These are phyloP conservation scores for Pseudogymnoascus sp. DNA, from an alignment of 2,329 filamentous ascomycete species.

Conservation along the genomic window DNA sequence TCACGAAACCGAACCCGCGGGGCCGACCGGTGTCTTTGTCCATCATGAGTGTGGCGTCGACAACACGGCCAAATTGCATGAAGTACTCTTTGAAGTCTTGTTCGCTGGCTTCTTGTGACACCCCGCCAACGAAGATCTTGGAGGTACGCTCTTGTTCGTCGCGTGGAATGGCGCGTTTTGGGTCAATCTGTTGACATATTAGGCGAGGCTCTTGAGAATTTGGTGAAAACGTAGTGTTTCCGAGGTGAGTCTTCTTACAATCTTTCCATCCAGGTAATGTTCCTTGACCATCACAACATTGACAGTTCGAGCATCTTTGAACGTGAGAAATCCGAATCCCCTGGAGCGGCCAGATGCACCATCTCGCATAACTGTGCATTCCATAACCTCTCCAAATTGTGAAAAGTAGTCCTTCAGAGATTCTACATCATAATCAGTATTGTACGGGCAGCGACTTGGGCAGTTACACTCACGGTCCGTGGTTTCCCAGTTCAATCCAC, in stretches of 20 bases:
- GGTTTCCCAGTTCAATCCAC: slow-evolving; percentile 97
- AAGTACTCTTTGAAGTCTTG: slow-evolving; percentile 96
- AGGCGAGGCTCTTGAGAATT: background rate
- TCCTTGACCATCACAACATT: slow-evolving; percentile 99
- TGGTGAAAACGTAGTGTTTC: background rate
- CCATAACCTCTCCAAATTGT: slow-evolving; percentile 92
- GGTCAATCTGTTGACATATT: slow-evolving; percentile 67
- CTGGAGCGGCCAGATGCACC: slow-evolving; percentile 86
- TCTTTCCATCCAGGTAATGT: slow-evolving; percentile 95
- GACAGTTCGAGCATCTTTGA: slow-evolving; percentile 94
- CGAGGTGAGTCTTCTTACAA: slow-evolving; percentile 56
- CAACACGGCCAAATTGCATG: slow-evolving; percentile 88
- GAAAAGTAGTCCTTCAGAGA: slow-evolving; percentile 96
- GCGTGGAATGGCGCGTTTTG: slow-evolving; percentile 91
- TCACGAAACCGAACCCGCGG: slow-evolving; percentile 94
- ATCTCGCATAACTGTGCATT: slow-evolving; percentile 99
- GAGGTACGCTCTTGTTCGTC: slow-evolving; percentile 98
- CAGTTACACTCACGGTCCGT: slow-evolving; percentile 71
- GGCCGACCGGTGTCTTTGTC: slow-evolving; percentile 98
- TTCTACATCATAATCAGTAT: slow-evolving; percentile 51
- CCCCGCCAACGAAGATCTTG: slow-evolving; percentile 97
- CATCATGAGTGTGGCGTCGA: slow-evolving; percentile 99
- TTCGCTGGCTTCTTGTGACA: slow-evolving; percentile 94
- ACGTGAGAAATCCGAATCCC: slow-evolving; percentile 95
- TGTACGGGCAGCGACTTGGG: slow-evolving; percentile 2